Evolutionary conservation across 2,329 filamentous ascomycete genomes (phyloP).

Genomic region (Helotiales sp.): DNA sequence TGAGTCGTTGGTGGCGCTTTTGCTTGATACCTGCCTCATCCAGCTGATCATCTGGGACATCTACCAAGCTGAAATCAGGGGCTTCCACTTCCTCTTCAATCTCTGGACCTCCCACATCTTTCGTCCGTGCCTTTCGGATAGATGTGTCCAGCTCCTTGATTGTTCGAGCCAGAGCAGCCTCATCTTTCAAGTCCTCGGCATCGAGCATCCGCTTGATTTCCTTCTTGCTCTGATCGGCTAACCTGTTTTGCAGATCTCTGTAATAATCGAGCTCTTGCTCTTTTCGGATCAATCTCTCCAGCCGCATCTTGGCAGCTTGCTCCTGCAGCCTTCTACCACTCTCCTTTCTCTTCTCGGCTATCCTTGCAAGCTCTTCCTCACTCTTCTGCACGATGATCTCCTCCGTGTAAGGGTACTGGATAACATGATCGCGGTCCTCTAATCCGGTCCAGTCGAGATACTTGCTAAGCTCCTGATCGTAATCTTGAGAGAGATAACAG

Average conservation of each 20-base stretch:
- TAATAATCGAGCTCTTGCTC: constrained; percentile 95
- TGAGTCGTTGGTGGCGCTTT: constrained; percentile 86
- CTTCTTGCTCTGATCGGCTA: constrained; percentile 83
- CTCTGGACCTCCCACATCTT: constrained; percentile 81
- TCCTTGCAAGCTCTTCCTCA: constrained; percentile 85
- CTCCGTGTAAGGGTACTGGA: constrained; percentile 93
- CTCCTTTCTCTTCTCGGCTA: constrained; percentile 93
- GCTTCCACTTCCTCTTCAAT: constrained; percentile 77
- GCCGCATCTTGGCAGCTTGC: constrained; percentile 94
- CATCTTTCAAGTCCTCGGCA: constrained; percentile 88
- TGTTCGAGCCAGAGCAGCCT: constrained; percentile 77
- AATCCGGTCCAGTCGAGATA: constrained; percentile 91
- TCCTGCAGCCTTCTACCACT: constrained; percentile 89
- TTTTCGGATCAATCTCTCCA: constrained; percentile 93
- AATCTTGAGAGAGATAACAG: constrained; percentile 85
- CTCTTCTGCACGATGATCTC: constrained; percentile 89
- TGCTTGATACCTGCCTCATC: constrained; percentile 90
- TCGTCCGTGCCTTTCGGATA: constrained; percentile 86
- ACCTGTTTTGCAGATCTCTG: constrained; percentile 73
- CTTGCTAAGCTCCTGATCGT: constrained; percentile 71
- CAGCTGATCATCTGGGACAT: constrained; percentile 86
- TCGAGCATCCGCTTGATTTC: constrained; percentile 85
- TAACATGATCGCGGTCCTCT: constrained; percentile 82
- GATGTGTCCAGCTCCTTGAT: constrained; percentile 89
- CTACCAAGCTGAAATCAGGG: constrained; percentile 84